Evolutionary conservation across 495 filamentous ascomycete species (phyloP), one percentile per base, ranked within the genome.

Genomic region (Trichoderma orchidacearum): DNA sequence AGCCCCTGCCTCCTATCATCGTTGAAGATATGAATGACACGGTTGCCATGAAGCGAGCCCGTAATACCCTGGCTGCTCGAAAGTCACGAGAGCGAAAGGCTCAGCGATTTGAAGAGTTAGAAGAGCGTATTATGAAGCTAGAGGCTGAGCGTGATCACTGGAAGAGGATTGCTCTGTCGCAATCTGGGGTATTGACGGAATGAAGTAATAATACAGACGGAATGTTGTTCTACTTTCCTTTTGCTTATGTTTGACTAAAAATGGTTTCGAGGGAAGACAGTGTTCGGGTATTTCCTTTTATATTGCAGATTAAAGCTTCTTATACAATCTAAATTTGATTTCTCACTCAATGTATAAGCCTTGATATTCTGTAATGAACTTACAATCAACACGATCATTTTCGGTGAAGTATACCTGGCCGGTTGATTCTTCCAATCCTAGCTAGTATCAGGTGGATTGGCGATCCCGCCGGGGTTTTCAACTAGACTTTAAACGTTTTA

Each of bases 31-130:
- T 85, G 0, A 68, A 65, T 30, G 87, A 91, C 63, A 70, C 71
- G 0, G 68, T 87, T 13, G 89, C 88, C 9, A 80, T 89, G 75
- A 97, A 96, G 80, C 89, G 93, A 60, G 92, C 91, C 31, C 85
- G 91, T 57, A 98, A 98, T 70, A 98, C 93, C 13, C 77, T 92
- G 70, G 93, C 93, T 48, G 93, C 93, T 59, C 88, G 93, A 41
- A 96, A 96, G 70, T 96, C 92, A 35, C 86, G 93, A 12, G 82
- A 87, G 58, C 85, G 88, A 61, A 91, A 93, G 71, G 74, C 87
- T 7, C 74, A 83, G 62, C 81, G 82, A 53, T 75, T 87, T 55
- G 78, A 84, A 8, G 77, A 76, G 35, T 73, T 94, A 58, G 76
- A 81, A 64, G 74, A 72, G 53, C 62, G 68, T 56, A 77, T 80